A percentile compares a stretch with the other conserved stretches of the same genome.
phyloP scores from a whole-genome alignment of 495 filamentous ascomycete genomes.

The Trypethelium eluteriae region DNA sequence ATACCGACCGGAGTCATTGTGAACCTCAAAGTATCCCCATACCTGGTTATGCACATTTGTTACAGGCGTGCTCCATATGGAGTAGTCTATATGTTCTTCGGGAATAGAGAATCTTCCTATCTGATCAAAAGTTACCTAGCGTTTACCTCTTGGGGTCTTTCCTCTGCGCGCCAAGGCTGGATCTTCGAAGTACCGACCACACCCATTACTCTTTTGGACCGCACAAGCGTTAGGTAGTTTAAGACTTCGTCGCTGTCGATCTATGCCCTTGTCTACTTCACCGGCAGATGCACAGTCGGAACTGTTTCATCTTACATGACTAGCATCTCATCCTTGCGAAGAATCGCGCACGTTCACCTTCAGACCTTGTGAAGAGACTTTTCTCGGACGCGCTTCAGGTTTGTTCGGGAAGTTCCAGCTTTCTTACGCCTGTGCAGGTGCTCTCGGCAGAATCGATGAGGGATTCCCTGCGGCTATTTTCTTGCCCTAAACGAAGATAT shows the following conservation, averaged over 20 bases:
- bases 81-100: no score
- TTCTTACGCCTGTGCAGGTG: neutral
- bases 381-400: neutral
- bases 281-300: constrained; percentile 4
- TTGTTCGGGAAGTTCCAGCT: neutral
- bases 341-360: neutral
- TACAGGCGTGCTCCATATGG: no score
- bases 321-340: neutral
- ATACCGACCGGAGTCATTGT: no score
- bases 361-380: no score
- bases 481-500: neutral
- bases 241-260: neutral
- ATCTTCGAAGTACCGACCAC: neutral
- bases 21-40: no score
- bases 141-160: neutral
- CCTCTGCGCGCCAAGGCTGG: neutral
- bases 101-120: no score
- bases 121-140: no score
- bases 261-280: neutral
- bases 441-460: no score
- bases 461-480: neutral
- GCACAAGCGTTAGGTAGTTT: neutral
- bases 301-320: neutral
- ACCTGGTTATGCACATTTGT: no score
- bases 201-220: no score